A percentile compares a stretch with the other conserved stretches of the same genome.
These are phyloP conservation scores for Salvia sclarea DNA, from an alignment of 305 asterid species.

Conservation along the genomic window DNA sequence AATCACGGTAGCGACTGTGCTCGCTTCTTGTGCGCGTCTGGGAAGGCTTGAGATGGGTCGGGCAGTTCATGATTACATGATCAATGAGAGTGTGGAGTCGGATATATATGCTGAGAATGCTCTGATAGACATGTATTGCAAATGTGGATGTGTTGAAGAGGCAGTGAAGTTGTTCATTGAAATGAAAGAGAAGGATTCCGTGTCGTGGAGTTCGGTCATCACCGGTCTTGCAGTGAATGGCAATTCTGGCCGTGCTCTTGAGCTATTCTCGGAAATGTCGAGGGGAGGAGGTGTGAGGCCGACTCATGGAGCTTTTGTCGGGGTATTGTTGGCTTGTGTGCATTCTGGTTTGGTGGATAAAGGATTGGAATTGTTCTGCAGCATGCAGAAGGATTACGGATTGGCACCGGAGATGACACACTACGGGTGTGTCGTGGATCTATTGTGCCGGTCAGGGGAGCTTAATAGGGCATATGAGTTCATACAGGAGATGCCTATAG, in stretches of 20 bases:
- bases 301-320: constrained; percentile 62
- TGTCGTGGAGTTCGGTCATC: constrained; percentile 74
- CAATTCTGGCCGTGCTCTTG: constrained; percentile 41
- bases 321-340: constrained; percentile 63
- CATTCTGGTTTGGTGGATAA: constrained; percentile 62
- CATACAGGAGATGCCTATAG: constrained; percentile 49
- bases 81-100: constrained; percentile 35
- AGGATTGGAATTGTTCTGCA: constrained; percentile 55
- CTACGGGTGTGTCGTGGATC: constrained; percentile 72
- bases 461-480: constrained; percentile 57
- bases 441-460: constrained; percentile 61
- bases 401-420: constrained; percentile 70
- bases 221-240: constrained; percentile 73
- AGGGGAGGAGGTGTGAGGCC: constrained; percentile 50
- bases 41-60: constrained; percentile 64
- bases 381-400: constrained; percentile 56
- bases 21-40: constrained; percentile 66
- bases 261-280: constrained; percentile 57
- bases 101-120: constrained; percentile 69
- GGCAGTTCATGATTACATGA: constrained; percentile 48
- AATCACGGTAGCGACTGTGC: constrained; percentile 51
- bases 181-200: constrained; percentile 56
- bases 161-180: constrained; percentile 50
- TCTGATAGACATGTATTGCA: constrained; percentile 76
- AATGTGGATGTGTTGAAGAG: constrained; percentile 57